Base-by-base conservation (phyloP, 305 asterid species). In the Fraxinus velutina region DNA sequence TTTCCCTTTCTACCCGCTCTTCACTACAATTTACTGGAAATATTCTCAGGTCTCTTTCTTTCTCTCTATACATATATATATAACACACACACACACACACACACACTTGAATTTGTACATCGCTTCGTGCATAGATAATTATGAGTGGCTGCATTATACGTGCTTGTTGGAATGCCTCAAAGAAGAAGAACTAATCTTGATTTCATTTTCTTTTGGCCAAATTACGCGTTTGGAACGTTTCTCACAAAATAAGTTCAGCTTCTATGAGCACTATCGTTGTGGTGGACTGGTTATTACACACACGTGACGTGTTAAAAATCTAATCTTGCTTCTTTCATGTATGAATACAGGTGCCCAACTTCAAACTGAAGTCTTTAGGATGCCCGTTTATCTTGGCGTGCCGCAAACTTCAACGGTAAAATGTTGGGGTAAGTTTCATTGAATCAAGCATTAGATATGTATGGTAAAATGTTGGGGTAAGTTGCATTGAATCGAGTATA, bases 81-180 rank as follows among this genome's bases (percentile, higher is more conserved):
- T n/a, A n/a, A n/a, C n/a, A 32, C 2, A 29, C 30, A 5, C 6
- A 7, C 12, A 7, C 0, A 50, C 7, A 50, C 6, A 52, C 8
- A n/a, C 64, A 19, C 68, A 21, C 13, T 57, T 19, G 68, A 57
- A 57, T 57, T 66, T 66, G 73, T 66, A 24, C 34, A 10, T 27
- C 8, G 24, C 24, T 52, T 27, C 17, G 1, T 10, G n/a, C 73
- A 64, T 64, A 64, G 36, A 27, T 33, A 66, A 9, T 66, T 9
- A 19, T 36, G 13, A 34, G 30, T 7, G 5, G 36, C 44, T 78
- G 60, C 50, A 50, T 50, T 17, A 33, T 71, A 87, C 89, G 27
- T 85, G 91, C 37, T 85, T 74, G 88, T 83, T 75, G 55, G 85
- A 88, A 84, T 36, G 79, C 89, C 88, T 73, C 77, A 34, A 10